Conservation (phyloP, 306 rosid genomes). For the Rosa multiflora region DNA sequence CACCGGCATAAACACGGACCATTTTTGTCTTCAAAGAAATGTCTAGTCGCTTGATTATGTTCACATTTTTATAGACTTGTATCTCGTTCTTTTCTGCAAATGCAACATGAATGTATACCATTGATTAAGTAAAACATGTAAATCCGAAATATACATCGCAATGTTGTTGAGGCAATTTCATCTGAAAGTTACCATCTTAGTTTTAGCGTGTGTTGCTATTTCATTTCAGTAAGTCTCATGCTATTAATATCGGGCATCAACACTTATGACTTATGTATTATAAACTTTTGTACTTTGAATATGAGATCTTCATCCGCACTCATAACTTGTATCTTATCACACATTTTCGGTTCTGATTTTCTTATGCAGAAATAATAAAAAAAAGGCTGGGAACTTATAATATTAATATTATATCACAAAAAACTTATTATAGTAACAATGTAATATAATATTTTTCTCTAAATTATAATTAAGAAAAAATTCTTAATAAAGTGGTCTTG, state of each 20-base stretch:
- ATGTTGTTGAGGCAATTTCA: not conserved
- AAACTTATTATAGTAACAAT: too few species aligned
- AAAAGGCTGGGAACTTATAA: too few species aligned
- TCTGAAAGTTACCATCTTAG: not conserved
- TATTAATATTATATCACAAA: too few species aligned
- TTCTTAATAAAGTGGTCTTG: too few species aligned
- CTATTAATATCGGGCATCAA: not conserved
- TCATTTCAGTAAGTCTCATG: not conserved
- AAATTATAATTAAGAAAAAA: too few species aligned
- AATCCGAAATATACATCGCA: not conserved
- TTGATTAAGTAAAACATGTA: not conserved
- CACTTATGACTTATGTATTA: too few species aligned
- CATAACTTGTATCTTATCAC: too few species aligned
- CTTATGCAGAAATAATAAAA: too few species aligned
- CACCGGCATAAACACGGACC: slow-evolving; percentile 51
- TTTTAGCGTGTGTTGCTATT: not conserved
- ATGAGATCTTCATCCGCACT: too few species aligned
- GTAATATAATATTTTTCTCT: too few species aligned
- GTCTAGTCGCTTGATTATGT: not conserved
- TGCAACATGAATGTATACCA: not conserved
- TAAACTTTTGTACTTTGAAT: too few species aligned
- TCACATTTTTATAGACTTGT: not conserved
- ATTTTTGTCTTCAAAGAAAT: slow-evolving; percentile 2
- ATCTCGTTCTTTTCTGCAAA: not conserved
- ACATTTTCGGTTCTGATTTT: too few species aligned